These are phyloP conservation scores for Saccharomycopsis fermentans DNA, from an alignment of 805 yeast species.

Conservation along the genomic window DNA sequence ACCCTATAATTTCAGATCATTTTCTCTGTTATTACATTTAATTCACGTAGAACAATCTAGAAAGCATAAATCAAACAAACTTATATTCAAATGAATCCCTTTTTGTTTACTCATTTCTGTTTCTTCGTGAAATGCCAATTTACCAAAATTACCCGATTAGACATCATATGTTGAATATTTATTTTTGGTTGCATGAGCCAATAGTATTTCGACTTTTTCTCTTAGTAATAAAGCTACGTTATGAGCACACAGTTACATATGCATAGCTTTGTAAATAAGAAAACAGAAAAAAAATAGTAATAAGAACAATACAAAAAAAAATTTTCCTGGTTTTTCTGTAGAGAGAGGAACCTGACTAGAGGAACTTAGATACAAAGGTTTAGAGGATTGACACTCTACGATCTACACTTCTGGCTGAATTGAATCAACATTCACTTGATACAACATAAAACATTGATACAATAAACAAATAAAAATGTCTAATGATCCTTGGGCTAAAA, in stretches of 20 bases:
- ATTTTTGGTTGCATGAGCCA: background rate
- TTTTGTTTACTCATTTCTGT: no score
- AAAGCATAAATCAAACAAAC: no score
- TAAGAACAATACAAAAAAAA: background rate
- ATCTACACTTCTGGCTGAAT: slow-evolving; percentile 42
- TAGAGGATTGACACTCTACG: background rate
- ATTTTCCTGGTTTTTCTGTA: background rate
- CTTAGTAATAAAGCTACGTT: background rate
- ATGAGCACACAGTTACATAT: background rate
- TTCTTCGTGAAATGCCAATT: no score
- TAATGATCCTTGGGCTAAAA: slow-evolving; percentile 42
- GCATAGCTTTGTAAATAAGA: background rate
- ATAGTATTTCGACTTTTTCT: background rate
- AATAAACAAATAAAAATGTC: slow-evolving; percentile 17
- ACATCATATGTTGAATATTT: background rate
- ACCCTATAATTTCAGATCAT: no score
- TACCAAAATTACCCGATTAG: background rate
- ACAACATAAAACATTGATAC: background rate
- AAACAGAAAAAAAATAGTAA: background rate
- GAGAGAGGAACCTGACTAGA: background rate
- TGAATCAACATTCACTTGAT: slow-evolving; percentile 39
- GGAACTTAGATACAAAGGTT: background rate
- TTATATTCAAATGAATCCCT: no score
- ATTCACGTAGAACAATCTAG: no score
- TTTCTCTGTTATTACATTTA: no score